Evolutionary conservation across 148 eudicot species (phyloP).

Genomic region (Rhododendron molle): DNA sequence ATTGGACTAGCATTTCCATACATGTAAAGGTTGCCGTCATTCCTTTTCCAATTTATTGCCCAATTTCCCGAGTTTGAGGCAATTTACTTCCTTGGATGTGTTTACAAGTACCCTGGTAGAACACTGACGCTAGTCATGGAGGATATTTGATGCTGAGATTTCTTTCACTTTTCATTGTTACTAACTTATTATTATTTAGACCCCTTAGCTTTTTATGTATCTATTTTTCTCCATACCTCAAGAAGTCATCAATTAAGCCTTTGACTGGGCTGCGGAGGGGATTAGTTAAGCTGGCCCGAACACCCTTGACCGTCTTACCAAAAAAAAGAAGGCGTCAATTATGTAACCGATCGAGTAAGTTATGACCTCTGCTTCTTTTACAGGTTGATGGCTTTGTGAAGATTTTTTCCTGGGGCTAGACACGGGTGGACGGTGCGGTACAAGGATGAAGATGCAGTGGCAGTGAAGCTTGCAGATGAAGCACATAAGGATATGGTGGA

Average conservation of each 20-base stretch:
- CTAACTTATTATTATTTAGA: background rate
- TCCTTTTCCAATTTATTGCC: background rate
- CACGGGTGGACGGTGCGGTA: conserved; percentile 71
- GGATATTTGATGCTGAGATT: background rate
- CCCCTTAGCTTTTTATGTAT: background rate
- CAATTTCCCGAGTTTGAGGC: background rate
- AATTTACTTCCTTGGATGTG: background rate
- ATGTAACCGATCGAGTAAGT: background rate
- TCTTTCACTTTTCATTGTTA: background rate
- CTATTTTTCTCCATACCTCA: background rate
- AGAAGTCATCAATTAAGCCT: background rate
- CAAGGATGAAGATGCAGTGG: conserved; percentile 39
- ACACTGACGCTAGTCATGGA: background rate
- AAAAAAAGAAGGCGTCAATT: too few species aligned
- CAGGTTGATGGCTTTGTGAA: conserved; percentile 57
- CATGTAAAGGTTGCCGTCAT: background rate
- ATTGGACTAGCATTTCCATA: background rate
- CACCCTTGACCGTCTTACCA: too few species aligned
- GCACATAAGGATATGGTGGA: conserved; percentile 50
- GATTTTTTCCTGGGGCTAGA: conserved; percentile 57
- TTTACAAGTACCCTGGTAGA: background rate
- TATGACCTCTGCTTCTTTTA: background rate
- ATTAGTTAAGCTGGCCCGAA: too few species aligned
- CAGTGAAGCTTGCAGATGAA: conserved; percentile 50
- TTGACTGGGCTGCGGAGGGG: too few species aligned